Evolutionary conservation across 2,329 filamentous ascomycete genomes (phyloP).

Genomic region (Pseudocercospora musae): DNA sequence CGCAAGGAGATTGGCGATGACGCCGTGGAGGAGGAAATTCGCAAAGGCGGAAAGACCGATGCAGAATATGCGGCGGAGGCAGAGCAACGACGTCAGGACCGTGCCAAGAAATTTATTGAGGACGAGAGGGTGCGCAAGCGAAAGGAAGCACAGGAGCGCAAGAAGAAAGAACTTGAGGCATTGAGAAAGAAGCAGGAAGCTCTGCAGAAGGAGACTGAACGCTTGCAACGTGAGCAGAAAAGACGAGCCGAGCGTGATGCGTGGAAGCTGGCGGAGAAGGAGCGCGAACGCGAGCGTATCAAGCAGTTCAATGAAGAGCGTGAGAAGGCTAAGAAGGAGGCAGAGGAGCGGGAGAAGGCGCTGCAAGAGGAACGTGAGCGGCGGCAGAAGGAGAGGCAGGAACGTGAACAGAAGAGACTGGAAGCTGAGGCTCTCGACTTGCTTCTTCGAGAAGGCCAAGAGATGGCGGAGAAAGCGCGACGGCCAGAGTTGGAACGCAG

Average conservation of each 20-base stretch:
- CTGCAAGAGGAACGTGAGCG: slow-evolving; percentile 48
- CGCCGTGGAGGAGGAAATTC: slow-evolving; percentile 62
- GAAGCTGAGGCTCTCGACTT: slow-evolving; percentile 55
- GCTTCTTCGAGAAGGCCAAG: slow-evolving; percentile 54
- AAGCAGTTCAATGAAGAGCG: slow-evolving; percentile 52
- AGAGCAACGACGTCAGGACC: slow-evolving; percentile 56
- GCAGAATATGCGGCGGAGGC: slow-evolving; percentile 69
- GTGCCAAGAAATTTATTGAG: slow-evolving; percentile 61
- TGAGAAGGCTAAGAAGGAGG: slow-evolving; percentile 38
- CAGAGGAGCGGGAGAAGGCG: slow-evolving; percentile 53
- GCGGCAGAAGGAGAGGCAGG: slow-evolving; percentile 38
- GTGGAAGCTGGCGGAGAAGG: slow-evolving; percentile 43
- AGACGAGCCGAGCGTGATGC: slow-evolving; percentile 49
- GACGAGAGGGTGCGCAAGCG: slow-evolving; percentile 58
- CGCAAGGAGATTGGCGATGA: slow-evolving; percentile 67
- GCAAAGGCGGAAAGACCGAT: slow-evolving; percentile 68
- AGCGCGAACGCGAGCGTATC: slow-evolving; percentile 54
- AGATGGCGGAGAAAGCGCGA: slow-evolving; percentile 52
- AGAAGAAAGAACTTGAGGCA: slow-evolving; percentile 49
- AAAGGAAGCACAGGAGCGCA: slow-evolving; percentile 60
- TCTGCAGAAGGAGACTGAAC: slow-evolving; percentile 41
- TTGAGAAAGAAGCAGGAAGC: slow-evolving; percentile 50
- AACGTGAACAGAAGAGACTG: slow-evolving; percentile 52
- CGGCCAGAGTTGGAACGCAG: slow-evolving; percentile 50
- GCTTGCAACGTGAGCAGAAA: slow-evolving; percentile 47